phyloP scores from a whole-genome alignment of 805 yeast species.

The Myxozyma geophila region DNA sequence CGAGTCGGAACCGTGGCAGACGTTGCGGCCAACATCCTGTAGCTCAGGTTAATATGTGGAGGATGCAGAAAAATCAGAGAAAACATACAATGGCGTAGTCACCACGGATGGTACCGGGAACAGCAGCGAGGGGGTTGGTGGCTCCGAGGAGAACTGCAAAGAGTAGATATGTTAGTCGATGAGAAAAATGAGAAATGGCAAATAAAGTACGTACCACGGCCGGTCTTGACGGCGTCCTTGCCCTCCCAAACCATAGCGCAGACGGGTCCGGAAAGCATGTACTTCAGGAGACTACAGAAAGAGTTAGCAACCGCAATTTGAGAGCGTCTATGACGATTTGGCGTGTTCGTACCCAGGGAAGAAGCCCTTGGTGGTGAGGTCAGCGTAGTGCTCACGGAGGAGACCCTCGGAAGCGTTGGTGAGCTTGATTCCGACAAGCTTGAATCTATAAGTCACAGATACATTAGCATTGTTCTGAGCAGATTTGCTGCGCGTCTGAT shows the following conservation, averaged over 20 bases:
- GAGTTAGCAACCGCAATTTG: neutral
- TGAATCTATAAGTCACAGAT: conserved; percentile 59
- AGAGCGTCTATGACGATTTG: conserved; percentile 47
- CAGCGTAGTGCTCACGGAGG: conserved; percentile 92
- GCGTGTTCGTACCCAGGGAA: conserved; percentile 85
- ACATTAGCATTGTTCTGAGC: neutral
- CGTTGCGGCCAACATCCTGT: conserved; percentile 96
- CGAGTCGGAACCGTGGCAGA: conserved; percentile 98
- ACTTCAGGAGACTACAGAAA: conserved; percentile 28
- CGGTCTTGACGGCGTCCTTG: conserved; percentile 98
- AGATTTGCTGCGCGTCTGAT: neutral
- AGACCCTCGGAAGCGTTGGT: conserved; percentile 83
- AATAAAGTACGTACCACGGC: conserved; percentile 60
- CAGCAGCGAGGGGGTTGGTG: conserved; percentile 95
- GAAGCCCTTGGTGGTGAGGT: conserved; percentile 94
- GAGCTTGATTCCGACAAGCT: conserved; percentile 94
- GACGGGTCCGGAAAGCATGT: conserved; percentile 98
- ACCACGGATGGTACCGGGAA: conserved; percentile 99
- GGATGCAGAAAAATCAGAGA: neutral
- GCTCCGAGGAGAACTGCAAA: conserved; percentile 83
- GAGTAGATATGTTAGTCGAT: neutral
- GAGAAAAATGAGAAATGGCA: neutral
- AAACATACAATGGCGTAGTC: conserved; percentile 77
- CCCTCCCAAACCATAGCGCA: conserved; percentile 99
- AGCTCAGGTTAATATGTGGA: neutral